Evolutionary conservation across 176 grass and related monocot genomes (phyloP).

Genomic region (Raddia distichophylla): DNA sequence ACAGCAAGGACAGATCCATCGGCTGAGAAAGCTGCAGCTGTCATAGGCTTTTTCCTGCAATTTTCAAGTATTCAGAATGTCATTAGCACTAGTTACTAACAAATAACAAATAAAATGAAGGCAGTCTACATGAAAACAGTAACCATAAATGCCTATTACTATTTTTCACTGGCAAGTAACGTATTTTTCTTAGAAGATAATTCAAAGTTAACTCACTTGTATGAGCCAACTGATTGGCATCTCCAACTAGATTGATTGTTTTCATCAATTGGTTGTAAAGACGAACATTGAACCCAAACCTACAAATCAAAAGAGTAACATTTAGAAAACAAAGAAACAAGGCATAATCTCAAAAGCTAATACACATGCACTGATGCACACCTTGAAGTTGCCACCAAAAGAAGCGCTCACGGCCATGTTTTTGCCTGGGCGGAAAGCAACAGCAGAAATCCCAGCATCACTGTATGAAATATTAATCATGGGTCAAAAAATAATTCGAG

Average conservation of each 20-base stretch:
- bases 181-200: slow-evolving; percentile 17
- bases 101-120: slow-evolving; percentile 23
- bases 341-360: slow-evolving; percentile 27
- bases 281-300: slow-evolving; percentile 68
- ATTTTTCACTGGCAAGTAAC: not conserved
- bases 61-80: slow-evolving; percentile 29
- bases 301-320: slow-evolving; percentile 40
- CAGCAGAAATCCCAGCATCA: slow-evolving; percentile 71
- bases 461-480: slow-evolving; percentile 49
- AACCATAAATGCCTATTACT: not conserved
- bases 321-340: slow-evolving; percentile 34
- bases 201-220: slow-evolving; percentile 71
- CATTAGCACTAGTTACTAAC: not conserved
- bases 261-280: slow-evolving; percentile 47
- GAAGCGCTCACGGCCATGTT: slow-evolving; percentile 81
- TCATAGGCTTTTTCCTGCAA: slow-evolving; percentile 85
- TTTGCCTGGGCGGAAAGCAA: slow-evolving; percentile 78
- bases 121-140: too few relatives aligned
- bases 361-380: slow-evolving; percentile 31
- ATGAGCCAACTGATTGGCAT: slow-evolving; percentile 96
- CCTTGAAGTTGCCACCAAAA: slow-evolving; percentile 93
- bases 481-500: slow-evolving; percentile 14
- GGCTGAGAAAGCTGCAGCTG: slow-evolving; percentile 76
- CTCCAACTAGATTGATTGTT: slow-evolving; percentile 77
- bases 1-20: slow-evolving; percentile 97